Conservation (phyloP, 2,329 filamentous ascomycete genomes). For the Cryphonectria parasitica region DNA sequence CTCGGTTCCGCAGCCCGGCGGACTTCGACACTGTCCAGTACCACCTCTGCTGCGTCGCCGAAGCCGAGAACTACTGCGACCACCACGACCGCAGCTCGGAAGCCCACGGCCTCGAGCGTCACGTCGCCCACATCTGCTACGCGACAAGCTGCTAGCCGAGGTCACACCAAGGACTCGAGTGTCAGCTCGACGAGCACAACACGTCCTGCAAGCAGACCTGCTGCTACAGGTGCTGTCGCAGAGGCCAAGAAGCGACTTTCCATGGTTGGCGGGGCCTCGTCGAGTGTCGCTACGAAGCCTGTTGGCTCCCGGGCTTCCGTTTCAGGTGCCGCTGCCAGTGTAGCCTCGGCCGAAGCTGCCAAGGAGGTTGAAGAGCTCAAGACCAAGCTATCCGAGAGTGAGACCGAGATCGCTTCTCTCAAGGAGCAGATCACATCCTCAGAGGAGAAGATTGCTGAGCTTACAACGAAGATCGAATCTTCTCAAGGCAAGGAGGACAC, state of each 20-base stretch:
- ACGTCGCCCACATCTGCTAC: constrained; percentile 41
- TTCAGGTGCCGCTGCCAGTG: constrained; percentile 40
- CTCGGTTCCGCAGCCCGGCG: constrained; percentile 37
- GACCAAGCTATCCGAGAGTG: constrained; percentile 60
- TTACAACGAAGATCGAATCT: constrained; percentile 54
- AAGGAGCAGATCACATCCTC: constrained; percentile 60
- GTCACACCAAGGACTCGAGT: constrained; percentile 34
- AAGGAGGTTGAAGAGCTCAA: constrained; percentile 66
- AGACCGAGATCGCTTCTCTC: constrained; percentile 60
- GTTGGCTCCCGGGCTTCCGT: constrained; percentile 41
- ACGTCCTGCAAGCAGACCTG: constrained; percentile 42
- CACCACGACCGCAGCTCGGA: constrained; percentile 41
- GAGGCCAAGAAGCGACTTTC: constrained; percentile 61
- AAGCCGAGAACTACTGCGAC: constrained; percentile 32
- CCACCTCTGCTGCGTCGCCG: constrained; percentile 34
- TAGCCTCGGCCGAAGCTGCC: constrained; percentile 46
- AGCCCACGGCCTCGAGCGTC: constrained; percentile 40
- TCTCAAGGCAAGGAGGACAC: constrained; percentile 40
- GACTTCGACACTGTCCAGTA: constrained; percentile 37
- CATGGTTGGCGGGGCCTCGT: constrained; percentile 42
- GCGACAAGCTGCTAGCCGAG: constrained; percentile 39
- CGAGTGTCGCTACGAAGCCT: constrained; percentile 46
- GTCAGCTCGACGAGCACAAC: constrained; percentile 31
- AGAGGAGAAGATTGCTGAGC: constrained; percentile 58
- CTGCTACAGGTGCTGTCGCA: constrained; percentile 44